Evolutionary conservation across 352 stramenopile species (phyloP), one percentile per base, ranked within the genome.

Genomic region (Phytophthora multivora): DNA sequence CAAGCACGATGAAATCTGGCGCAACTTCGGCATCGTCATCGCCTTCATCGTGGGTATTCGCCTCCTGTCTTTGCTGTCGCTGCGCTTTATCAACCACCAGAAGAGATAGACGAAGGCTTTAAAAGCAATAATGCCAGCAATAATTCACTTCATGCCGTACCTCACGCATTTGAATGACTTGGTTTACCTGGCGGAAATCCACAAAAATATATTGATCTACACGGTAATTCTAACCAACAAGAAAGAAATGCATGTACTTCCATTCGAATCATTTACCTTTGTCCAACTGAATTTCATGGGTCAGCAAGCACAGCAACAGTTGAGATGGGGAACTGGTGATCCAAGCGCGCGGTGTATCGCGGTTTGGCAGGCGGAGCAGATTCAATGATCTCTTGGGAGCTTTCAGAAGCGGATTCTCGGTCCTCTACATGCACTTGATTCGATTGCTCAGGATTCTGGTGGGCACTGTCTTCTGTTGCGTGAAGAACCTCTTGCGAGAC

Each of bases 311-410:
- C 79, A 26, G 69, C 75, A 33, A 95, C 68, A 15, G 80, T 95
- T 23, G 86, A 95, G 28, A 93, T 91, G 10, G 86, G 86, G 52
- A 95, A 93, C 38, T 77, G 70, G 31, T 73, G 63, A 63, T 92
- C 80, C 59, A 76, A 82, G 16, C 79, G 71, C 12, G 71, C 79
- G 9, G 71, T 77, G 69, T 83, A 86, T 60, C 76, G 66, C 4
- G 70, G 72, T 57, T 86, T 83, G 10, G 35, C 35, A 15, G 48
- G 21, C 18, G 52, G n/a, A 13, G 31, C 5, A 4, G 40, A 6
- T 8, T 48, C 15, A 16, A 9, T 33, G 28, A 9, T 13, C 28
- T 33, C 28, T 33, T 33, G 8, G 9, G 59, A 55, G 19, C 16
- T 21, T 50, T 43, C 35, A 21, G 15, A 35, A 28, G 10, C 30